Evolutionary conservation across 805 yeast species (phyloP).

Genomic region (Metschnikowia dekortorum): DNA sequence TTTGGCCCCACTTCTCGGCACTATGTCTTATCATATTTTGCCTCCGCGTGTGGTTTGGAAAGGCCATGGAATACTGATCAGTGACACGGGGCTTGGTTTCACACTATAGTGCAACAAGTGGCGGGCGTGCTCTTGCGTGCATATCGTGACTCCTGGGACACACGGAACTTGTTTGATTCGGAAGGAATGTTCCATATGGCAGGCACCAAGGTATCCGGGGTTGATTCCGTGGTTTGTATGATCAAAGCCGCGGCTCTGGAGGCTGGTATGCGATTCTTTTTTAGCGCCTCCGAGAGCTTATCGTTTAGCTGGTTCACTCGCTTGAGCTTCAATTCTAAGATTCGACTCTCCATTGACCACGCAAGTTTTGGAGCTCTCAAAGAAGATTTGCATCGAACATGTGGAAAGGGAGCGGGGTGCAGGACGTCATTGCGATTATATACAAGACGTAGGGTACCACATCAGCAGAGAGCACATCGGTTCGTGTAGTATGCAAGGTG

Average conservation of each 20-base stretch:
- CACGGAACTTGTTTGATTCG: conserved; percentile 31
- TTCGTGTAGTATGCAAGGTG: not conserved
- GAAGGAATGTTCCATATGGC: conserved; percentile 37
- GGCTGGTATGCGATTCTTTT: conserved; percentile 57
- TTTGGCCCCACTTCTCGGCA: too few species aligned
- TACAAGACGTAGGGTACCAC: conserved; percentile 2
- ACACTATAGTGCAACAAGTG: conserved; percentile 32
- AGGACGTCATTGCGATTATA: not conserved
- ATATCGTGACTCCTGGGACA: conserved; percentile 16
- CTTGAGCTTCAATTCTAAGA: conserved; percentile 54
- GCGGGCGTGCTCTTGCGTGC: conserved; percentile 7
- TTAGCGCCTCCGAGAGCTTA: conserved; percentile 47
- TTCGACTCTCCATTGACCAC: conserved; percentile 30
- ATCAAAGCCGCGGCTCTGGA: conserved; percentile 54
- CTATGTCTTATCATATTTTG: not conserved
- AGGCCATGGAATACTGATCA: not conserved
- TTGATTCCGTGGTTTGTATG: conserved; percentile 39
- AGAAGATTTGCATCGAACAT: not conserved
- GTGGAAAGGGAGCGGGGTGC: not conserved
- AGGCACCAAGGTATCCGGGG: conserved; percentile 47
- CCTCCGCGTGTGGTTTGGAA: not conserved
- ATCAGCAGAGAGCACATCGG: not conserved
- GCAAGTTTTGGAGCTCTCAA: not conserved
- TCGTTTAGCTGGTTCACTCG: conserved; percentile 55
- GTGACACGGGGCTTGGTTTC: not conserved